phyloP scores from a whole-genome alignment of 495 filamentous ascomycete genomes.

The Aspergillus panamensis region DNA sequence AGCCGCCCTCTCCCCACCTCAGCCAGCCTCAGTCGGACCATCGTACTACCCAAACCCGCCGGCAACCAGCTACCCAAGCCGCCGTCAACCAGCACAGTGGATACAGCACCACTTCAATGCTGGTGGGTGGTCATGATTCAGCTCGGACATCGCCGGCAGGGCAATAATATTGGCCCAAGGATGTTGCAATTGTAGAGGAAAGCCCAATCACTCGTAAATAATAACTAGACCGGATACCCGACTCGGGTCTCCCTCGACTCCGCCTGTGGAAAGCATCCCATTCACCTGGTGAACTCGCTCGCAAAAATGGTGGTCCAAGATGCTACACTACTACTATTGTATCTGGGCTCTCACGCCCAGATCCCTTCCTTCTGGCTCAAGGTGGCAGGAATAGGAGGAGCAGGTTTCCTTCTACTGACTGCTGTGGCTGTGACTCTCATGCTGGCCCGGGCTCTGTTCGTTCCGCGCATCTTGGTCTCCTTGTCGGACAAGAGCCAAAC shows the following conservation, averaged over 20 bases:
- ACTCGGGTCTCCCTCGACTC: not conserved
- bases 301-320: constrained; percentile 6
- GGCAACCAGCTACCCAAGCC: not conserved
- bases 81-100: not conserved
- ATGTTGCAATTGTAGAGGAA: too few relatives aligned
- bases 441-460: constrained; percentile 1
- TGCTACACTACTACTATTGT: not conserved
- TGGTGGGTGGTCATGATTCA: not conserved
- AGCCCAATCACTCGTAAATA: too few relatives aligned
- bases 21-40: not conserved
- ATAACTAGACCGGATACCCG: not conserved
- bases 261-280: not conserved
- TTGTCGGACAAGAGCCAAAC: constrained; percentile 11
- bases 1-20: not conserved
- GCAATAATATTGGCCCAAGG: not conserved
- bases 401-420: not conserved
- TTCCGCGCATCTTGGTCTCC: constrained; percentile 8
- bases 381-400: not conserved
- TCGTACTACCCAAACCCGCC: not conserved
- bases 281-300: not conserved
- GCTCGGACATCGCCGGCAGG: constrained; percentile 2
- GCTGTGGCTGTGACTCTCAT: not conserved
- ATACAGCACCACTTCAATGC: not conserved
- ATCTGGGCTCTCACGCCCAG: constrained; percentile 2
- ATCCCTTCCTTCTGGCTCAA: constrained; percentile 9